phyloP scores from a whole-genome alignment of 1,139 yeast genomes.

The Zygoascus hellenicus region DNA sequence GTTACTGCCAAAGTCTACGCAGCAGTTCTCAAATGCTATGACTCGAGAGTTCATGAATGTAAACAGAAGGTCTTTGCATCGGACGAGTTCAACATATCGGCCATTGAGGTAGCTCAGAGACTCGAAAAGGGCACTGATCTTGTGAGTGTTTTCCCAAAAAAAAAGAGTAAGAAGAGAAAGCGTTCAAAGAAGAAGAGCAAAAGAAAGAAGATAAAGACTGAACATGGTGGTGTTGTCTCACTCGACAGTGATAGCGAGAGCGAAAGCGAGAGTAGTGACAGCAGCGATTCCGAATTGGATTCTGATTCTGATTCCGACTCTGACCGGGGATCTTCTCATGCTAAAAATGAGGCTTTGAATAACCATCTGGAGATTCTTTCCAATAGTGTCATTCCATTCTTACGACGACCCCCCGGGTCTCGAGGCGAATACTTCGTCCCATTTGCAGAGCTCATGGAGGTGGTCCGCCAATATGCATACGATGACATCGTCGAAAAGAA shows the following conservation, averaged over 20 bases:
- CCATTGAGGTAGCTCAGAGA: slow-evolving; percentile 29
- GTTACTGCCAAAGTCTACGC: slow-evolving; percentile 62
- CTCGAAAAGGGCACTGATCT: slow-evolving; percentile 30
- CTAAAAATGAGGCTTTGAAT: slow-evolving; percentile 14
- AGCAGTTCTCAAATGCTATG: slow-evolving; percentile 52
- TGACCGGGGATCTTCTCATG: neutral
- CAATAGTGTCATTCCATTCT: slow-evolving; percentile 25
- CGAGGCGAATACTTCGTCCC: slow-evolving; percentile 41
- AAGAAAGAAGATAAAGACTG: slow-evolving; percentile 24
- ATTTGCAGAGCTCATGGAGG: slow-evolving; percentile 30
- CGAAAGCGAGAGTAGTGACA: slow-evolving; percentile 43
- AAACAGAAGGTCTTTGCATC: slow-evolving; percentile 25
- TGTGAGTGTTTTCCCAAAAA: slow-evolving; percentile 18
- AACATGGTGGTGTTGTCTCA: neutral
- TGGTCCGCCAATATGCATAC: slow-evolving; percentile 49
- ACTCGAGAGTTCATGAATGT: slow-evolving; percentile 34
- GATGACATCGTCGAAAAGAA: slow-evolving; percentile 51
- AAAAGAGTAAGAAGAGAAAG: slow-evolving; percentile 30
- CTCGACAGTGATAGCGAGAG: slow-evolving; percentile 11
- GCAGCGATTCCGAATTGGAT: slow-evolving; percentile 29
- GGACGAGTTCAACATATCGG: slow-evolving; percentile 30
- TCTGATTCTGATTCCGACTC: slow-evolving; percentile 5
- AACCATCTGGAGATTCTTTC: slow-evolving; percentile 36
- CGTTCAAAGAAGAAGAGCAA: slow-evolving; percentile 11
- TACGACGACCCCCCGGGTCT: slow-evolving; percentile 31